phyloP scores from a whole-genome alignment of 441 rosid species.

The Pelargonium australe region DNA sequence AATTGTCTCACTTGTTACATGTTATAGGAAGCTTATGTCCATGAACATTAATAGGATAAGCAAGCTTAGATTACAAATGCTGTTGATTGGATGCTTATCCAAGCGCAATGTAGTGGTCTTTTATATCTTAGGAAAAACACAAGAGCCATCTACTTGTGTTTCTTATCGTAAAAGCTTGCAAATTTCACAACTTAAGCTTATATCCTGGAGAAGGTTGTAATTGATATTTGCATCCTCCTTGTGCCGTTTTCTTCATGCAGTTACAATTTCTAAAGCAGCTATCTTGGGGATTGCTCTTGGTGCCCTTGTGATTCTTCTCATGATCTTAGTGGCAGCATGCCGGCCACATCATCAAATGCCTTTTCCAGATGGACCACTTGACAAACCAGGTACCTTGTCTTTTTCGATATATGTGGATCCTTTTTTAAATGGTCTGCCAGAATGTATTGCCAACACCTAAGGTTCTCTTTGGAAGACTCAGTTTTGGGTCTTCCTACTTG shows the following conservation, averaged over 20 bases:
- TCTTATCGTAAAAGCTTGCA: no score
- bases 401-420: neutral
- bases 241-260: slow-evolving; percentile 32
- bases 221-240: neutral
- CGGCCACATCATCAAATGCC: slow-evolving; percentile 61
- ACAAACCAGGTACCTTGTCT: slow-evolving; percentile 64
- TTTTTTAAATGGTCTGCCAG: neutral
- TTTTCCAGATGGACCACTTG: slow-evolving; percentile 64
- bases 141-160: no score
- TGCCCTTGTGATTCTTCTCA: slow-evolving; percentile 71
- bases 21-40: no score
- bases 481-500: neutral
- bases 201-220: neutral
- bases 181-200: neutral
- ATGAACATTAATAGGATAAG: no score
- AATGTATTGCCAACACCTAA: neutral
- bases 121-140: no score
- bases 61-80: no score
- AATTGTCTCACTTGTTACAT: no score
- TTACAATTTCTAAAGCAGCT: slow-evolving; percentile 82
- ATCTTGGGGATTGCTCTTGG: slow-evolving; percentile 89
- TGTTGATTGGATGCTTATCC: no score
- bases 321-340: slow-evolving; percentile 76
- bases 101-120: no score
- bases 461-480: neutral